Conservation (phyloP, 164 flowering plant species). For the Pachysandra terminalis region DNA sequence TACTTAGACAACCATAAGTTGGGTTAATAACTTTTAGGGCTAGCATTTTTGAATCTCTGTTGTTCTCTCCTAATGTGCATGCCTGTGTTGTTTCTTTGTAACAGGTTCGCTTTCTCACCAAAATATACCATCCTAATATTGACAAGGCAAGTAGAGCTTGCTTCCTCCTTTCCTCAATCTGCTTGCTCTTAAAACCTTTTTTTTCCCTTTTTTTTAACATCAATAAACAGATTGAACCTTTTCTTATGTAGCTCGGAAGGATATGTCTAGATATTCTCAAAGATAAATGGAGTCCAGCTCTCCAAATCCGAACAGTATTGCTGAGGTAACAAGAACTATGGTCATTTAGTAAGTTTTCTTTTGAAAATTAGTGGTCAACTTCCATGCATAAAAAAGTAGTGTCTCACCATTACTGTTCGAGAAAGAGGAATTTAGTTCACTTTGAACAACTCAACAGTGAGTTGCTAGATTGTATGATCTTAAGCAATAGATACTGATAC, state of each 20-base stretch:
- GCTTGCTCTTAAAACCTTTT: neutral
- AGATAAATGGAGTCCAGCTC: slow-evolving; percentile 99
- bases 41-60: neutral
- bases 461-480: neutral
- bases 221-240: neutral
- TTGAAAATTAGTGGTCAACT: neutral
- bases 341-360: neutral
- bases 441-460: neutral
- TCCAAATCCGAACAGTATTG: slow-evolving; percentile 91
- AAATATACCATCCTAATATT: slow-evolving; percentile 89
- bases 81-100: slow-evolving; percentile 4
- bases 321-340: slow-evolving; percentile 51
- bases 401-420: neutral
- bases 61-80: neutral
- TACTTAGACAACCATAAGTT: neutral
- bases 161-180: neutral
- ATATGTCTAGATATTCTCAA: slow-evolving; percentile 96
- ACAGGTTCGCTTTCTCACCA: slow-evolving; percentile 87
- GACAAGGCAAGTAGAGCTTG: slow-evolving; percentile 50
- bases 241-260: slow-evolving; percentile 78
- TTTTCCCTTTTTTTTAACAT: slow-evolving; percentile 3
- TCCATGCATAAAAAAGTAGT: neutral
- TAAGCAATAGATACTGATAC: neutral
- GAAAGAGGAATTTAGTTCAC: neutral
- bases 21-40: neutral